These are phyloP conservation scores for Sclerotinia minor DNA, from an alignment of 2,329 filamentous ascomycete species.

Conservation along the genomic window DNA sequence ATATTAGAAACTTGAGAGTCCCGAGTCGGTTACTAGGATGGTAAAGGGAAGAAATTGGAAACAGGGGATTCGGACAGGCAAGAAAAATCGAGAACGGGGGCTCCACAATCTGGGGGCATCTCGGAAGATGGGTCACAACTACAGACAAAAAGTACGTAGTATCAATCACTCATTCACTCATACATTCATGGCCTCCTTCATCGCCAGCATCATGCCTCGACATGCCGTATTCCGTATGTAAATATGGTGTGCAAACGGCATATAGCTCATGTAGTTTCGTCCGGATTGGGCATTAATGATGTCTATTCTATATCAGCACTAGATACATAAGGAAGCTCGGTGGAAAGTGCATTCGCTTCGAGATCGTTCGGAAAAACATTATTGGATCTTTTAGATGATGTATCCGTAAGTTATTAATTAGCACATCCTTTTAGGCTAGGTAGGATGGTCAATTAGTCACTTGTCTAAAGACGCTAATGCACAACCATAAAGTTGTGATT, in stretches of 20 bases:
- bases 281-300: background rate
- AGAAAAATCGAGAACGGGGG: background rate
- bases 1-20: slow-evolving; percentile 3
- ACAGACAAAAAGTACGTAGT: background rate
- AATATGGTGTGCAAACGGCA: background rate
- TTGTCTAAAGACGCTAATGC: slow-evolving; percentile 9
- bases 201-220: background rate
- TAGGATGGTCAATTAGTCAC: background rate
- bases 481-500: slow-evolving; percentile 12
- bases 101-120: background rate
- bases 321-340: slow-evolving; percentile 9
- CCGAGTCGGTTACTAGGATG: slow-evolving; percentile 16
- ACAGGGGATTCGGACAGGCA: slow-evolving; percentile 2
- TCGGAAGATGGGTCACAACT: slow-evolving; percentile 4
- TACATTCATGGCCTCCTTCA: background rate
- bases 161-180: background rate
- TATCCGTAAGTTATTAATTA: background rate
- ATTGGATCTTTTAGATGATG: background rate
- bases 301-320: slow-evolving; percentile 8
- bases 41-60: background rate
- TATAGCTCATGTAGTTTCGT: background rate
- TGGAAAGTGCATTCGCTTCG: slow-evolving; percentile 3
- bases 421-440: background rate
- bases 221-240: slow-evolving; percentile 13
- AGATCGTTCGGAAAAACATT: background rate